Conservation (phyloP, 768 basidiomycete species). For the Leucocoprinus leucothites region DNA sequence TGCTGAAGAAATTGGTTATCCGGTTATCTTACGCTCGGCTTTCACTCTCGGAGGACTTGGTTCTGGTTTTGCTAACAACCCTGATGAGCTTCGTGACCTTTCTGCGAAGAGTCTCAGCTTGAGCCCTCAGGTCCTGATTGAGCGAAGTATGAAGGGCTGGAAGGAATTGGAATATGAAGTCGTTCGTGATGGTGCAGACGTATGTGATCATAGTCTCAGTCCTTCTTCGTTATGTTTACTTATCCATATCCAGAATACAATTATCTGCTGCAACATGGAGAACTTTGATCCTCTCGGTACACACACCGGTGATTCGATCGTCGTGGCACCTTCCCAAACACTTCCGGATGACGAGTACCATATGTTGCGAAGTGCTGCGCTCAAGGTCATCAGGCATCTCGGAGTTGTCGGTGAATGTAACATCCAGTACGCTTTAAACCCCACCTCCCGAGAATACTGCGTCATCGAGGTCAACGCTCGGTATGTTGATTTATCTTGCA, state of each 20-base stretch:
- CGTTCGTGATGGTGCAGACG: slow-evolving; percentile 95
- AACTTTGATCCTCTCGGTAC: slow-evolving; percentile 99
- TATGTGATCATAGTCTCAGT: slow-evolving; percentile 37
- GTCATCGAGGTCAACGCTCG: slow-evolving; percentile 98
- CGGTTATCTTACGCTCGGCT: slow-evolving; percentile 94
- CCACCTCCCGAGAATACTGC: slow-evolving; percentile 88
- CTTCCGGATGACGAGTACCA: slow-evolving; percentile 98
- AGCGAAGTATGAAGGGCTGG: slow-evolving; percentile 99
- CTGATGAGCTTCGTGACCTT: slow-evolving; percentile 92
- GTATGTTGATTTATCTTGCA: slow-evolving; percentile 33
- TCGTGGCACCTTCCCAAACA: slow-evolving; percentile 98
- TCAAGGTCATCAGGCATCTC: slow-evolving; percentile 91
- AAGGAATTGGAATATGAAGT: slow-evolving; percentile 99
- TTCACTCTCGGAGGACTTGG: slow-evolving; percentile 98
- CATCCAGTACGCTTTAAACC: slow-evolving; percentile 98
- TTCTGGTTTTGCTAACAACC: slow-evolving; percentile 94
- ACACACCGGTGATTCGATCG: slow-evolving; percentile 99
- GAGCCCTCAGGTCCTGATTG: slow-evolving; percentile 94
- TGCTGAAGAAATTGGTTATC: slow-evolving; percentile 90
- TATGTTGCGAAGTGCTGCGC: slow-evolving; percentile 96
- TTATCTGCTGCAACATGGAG: slow-evolving; percentile 99
- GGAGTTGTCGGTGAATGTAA: slow-evolving; percentile 95
- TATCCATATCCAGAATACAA: slow-evolving; percentile 72
- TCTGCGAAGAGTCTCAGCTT: slow-evolving; percentile 88
- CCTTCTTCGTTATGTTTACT: slow-evolving; percentile 1